Percentiles rank a stretch among this genome's conserved stretches.
phyloP scores from a whole-genome alignment of 139 green algal species.

The Diplosphaera chodatii region DNA sequence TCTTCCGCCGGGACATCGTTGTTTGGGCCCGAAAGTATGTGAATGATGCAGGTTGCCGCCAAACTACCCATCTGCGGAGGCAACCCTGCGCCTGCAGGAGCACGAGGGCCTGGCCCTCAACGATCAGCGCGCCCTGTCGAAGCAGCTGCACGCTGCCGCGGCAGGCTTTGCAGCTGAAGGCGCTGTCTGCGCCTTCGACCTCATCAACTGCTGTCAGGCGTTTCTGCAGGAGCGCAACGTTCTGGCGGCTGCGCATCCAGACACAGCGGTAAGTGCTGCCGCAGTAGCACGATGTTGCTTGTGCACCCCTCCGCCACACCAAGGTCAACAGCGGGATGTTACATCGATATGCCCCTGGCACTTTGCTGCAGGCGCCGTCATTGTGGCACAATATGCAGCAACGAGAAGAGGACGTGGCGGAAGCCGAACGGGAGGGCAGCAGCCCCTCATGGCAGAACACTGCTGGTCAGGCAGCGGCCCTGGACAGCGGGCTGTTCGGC shows the following conservation, averaged over 20 bases:
- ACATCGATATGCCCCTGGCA: no score
- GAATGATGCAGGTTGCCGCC: conserved; percentile 6
- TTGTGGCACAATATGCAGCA: conserved; percentile 61
- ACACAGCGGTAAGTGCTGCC: not conserved
- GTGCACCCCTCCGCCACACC: no score
- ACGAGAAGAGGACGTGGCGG: conserved; percentile 2
- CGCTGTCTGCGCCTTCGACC: conserved; percentile 60
- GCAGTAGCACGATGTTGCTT: no score
- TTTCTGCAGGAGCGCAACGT: conserved; percentile 46
- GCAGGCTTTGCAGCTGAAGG: conserved; percentile 18
- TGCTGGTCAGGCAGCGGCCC: no score
- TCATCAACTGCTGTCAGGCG: conserved; percentile 37
- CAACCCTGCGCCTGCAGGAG: conserved; percentile 14
- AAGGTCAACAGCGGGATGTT: no score
- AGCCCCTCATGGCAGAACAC: not conserved
- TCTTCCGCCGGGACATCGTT: no score
- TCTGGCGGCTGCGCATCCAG: conserved; percentile 4
- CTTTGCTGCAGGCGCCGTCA: conserved; percentile 13
- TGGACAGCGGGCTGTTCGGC: no score
- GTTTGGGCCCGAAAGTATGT: no score
- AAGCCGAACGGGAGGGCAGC: not conserved
- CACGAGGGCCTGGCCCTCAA: conserved; percentile 8
- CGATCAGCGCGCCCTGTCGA: conserved; percentile 20
- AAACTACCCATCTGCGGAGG: conserved; percentile 20
- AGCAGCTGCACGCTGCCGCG: conserved; percentile 32